Conservation (phyloP, 768 basidiomycete species). For the Lactarius deliciosus region DNA sequence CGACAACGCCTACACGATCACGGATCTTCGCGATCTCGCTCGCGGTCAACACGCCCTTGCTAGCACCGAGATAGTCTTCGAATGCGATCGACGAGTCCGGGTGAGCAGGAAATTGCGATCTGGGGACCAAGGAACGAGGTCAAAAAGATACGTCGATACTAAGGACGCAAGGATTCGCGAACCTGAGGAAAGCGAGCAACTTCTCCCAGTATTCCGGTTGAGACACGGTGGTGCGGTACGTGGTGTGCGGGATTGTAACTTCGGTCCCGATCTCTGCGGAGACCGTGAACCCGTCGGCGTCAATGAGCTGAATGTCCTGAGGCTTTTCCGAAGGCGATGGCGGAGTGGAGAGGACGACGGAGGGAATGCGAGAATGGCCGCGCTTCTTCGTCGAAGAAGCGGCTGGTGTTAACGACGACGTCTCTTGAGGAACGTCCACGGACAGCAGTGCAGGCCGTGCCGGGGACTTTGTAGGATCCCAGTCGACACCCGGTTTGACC, state of each 20-base stretch:
- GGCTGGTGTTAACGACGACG: conserved; percentile 18
- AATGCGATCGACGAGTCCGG: conserved; percentile 71
- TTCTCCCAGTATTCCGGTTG: conserved; percentile 79
- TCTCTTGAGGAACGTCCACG: conserved; percentile 13
- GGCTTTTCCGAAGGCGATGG: conserved; percentile 48
- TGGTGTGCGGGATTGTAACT: conserved; percentile 32
- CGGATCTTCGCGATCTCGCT: conserved; percentile 91
- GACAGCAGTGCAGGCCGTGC: conserved; percentile 31
- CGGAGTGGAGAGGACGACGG: conserved; percentile 75
- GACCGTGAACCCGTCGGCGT: conserved; percentile 57
- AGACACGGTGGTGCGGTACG: conserved; percentile 67
- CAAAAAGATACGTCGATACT: neutral
- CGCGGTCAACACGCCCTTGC: conserved; percentile 77
- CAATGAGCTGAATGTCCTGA: conserved; percentile 63
- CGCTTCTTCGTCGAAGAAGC: conserved; percentile 36
- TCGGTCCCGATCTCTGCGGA: conserved; percentile 33
- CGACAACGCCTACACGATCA: conserved; percentile 81
- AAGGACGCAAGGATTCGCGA: conserved; percentile 29
- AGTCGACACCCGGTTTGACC: conserved; percentile 72
- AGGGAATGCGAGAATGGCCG: conserved; percentile 68
- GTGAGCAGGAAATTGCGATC: conserved; percentile 60
- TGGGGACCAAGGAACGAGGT: conserved; percentile 32
- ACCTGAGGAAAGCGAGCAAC: conserved; percentile 65
- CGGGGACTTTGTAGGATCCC: conserved; percentile 52
- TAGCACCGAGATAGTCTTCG: conserved; percentile 82